Evolutionary conservation across 1,284 basidiomycete species (phyloP), one percentile per base, ranked within the genome.

Genomic region (Leucoagaricus sp.): DNA sequence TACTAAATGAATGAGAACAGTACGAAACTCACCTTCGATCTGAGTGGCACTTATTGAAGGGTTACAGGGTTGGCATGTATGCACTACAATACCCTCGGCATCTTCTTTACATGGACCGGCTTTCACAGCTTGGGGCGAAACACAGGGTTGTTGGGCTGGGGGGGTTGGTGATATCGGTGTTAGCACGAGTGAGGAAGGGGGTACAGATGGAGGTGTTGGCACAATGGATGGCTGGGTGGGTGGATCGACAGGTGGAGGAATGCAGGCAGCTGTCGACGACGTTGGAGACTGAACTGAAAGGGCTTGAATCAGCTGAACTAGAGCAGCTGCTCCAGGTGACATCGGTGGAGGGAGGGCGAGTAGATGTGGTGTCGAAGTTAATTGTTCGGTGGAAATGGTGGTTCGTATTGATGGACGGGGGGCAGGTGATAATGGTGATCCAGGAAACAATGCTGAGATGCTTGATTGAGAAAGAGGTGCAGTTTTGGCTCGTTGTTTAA

Each of bases 41-140:
- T 85, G 80, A 2, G 82, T 86, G 42, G 85, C 86, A 64, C 72
- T 80, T 57, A 89, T 80, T 41, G 82, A 72, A 41, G 85, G 85
- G 8, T 69, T 72, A 69, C 82, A 84, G 19, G 84, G 84, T 59
- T 79, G 73, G 61, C 81, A 82, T 49, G 87, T 86, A 66, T 78
- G 79, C 40, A 87, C 79, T 1, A 85, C 75, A 28, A 82, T 69
- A 26, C 65, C 67, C 51, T 73, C 67, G 21, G 68, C 58, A 15
- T 63, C 62, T 51, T 58, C 59, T 53, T 55, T 61, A 5, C 42
- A 51, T 54, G 47, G 44, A 57, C 62, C 54, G 62, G 63, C 50
- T 67, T 69, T 49, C 71, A 76, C 49, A 73, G 70, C 52, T 69
- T 57, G 67, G 13, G 75, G 73, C 26, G 73, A 73, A 13, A 75